Evolutionary conservation across 2,329 filamentous ascomycete species (phyloP), one percentile per base, ranked within the genome.

Genomic region (Dendrostoma leiphaemia): DNA sequence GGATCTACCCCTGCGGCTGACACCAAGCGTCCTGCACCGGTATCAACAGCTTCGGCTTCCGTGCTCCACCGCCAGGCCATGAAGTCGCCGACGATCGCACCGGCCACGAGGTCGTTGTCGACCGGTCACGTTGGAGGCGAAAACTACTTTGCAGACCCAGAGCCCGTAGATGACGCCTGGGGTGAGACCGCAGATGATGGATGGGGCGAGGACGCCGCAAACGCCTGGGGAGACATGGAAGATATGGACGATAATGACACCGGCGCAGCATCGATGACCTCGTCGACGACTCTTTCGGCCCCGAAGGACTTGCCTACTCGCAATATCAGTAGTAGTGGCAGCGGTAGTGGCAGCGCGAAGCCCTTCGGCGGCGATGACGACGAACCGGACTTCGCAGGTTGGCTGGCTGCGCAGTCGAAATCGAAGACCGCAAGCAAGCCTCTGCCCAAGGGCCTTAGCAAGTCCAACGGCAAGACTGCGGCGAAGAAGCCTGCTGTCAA

Each of bases 321-420:
- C 34, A 61, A 57, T 23, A 55, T 56, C 26, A 47, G 47, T n/a
- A 54, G 50, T 26, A 59, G 54, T 15, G 51, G 50, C 23, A 60
- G 58, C 37, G 28, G 62, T 72, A 15, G 63, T 68, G 17, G 61
- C 66, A 37, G 65, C 64, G 63, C 71, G 28, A 73, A 79, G 6
- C 79, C 86, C 0, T 93, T 88, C 60, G 90, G 93, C 56, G 44
- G 44, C 3, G 91, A 96, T 62, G 85, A 89, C 24, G 86, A 87
- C 3, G 93, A 99, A 69, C 93, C 93, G 0, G 94, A 97, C 69
- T 97, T 99, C 70, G 93, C 91, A 5, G 92, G 91, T 5, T 97
- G 94, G 92, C 72, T 97, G 21, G 91, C 90, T 12, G 91, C 92
- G 12, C 91, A 97, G 67, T 84, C 88, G 6, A 81, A 86, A 59